Evolutionary conservation across 1,284 basidiomycete species (phyloP), one percentile per base, ranked within the genome.

Genomic region (Cutaneotrichosporon daszewskae): DNA sequence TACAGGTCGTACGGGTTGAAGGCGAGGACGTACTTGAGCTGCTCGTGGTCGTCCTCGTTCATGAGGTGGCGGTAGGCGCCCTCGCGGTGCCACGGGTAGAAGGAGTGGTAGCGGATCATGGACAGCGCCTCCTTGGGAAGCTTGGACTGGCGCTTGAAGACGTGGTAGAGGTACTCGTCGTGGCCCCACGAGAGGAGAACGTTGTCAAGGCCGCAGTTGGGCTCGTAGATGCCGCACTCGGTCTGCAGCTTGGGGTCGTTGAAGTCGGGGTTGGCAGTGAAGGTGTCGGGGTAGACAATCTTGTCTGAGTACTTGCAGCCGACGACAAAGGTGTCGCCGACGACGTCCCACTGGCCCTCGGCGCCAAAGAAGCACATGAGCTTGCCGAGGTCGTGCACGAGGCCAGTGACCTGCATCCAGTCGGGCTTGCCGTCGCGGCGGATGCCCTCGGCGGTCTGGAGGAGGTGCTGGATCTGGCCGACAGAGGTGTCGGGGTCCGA

Each of bases 91-190:
- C 87, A 91, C 18, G 89, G 88, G 74, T 92, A 92, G 76, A 92
- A 92, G 58, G 84, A 87, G 74, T 94, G 89, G 69, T 87, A 94
- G 18, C 89, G 81, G 62, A 94, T 87, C 89, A 94, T 94, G 22
- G 84, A 82, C 27, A 94, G 76, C 0, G 78, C 89, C 58, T 87
- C 87, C 42, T 79, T 77, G 1, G 89, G 89, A 0, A 94, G 80
- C 9, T 49, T 56, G 9, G 62, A 65, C 38, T 58, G 55, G 18
- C 43, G 35, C 45, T 55, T 55, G 45, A 49, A 48, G 17, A 64
- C 45, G 34, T 52, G 40, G 49, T 60, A 60, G 26, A 61, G 45
- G 51, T 59, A 62, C 38, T 88, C 87, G 60, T 89, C 87, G 60
- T 89, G 87, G 2, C 87, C 87, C 83, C 85, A 90, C 25, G 82